phyloP scores from a whole-genome alignment of 257 asterid genomes.

The Solanum gracilifrons region DNA sequence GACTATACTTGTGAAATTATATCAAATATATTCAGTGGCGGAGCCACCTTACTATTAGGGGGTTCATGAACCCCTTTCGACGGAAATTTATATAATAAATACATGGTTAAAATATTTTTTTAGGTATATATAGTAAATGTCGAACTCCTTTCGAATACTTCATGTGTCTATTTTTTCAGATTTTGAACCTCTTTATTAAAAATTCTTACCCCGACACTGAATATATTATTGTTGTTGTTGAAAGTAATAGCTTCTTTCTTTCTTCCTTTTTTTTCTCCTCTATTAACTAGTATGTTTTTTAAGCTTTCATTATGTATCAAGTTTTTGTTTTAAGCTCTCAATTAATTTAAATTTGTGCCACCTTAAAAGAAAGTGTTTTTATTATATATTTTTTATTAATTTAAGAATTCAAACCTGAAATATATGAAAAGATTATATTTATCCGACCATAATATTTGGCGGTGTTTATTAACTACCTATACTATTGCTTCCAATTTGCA shows the following conservation, averaged over 20 bases:
- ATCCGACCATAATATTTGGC: neutral
- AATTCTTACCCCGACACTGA: accelerated
- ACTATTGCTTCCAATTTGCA: neutral
- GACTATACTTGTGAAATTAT: too few species aligned
- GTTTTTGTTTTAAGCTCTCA: neutral
- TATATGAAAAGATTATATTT: neutral
- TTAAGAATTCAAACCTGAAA: neutral
- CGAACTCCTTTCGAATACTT: too few species aligned
- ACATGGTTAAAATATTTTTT: too few species aligned
- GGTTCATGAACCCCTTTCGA: too few species aligned
- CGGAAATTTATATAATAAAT: too few species aligned
- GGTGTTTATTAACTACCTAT: neutral
- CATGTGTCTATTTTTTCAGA: too few species aligned
- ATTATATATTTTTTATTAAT: neutral
- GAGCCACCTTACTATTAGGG: too few species aligned
- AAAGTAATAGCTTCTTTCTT: neutral
- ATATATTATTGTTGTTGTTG: neutral
- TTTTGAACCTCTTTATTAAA: too few species aligned
- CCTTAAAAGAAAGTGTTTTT: neutral
- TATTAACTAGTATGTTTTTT: neutral
- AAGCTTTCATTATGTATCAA: neutral
- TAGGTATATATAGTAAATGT: too few species aligned
- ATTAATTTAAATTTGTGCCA: neutral
- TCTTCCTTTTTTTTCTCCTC: neutral
- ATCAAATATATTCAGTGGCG: too few species aligned